Percentiles rank a stretch among this genome's conserved stretches.
Evolutionary conservation across 2,329 filamentous ascomycete genomes (phyloP).

Genomic region (Cladosporium sp.): DNA sequence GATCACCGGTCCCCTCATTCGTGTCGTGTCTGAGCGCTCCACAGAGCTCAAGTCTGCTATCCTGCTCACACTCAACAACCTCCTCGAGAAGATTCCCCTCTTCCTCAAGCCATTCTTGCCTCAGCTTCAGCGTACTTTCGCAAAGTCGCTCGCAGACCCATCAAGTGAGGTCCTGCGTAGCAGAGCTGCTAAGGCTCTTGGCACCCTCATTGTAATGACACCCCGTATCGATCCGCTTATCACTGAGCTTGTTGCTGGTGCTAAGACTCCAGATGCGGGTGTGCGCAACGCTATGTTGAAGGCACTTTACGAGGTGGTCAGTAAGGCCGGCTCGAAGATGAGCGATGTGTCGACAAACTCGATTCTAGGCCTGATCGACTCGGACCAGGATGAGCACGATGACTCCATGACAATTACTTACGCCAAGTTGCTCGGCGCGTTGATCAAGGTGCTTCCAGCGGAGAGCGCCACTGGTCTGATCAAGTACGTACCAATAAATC

Average conservation of each 20-base stretch:
- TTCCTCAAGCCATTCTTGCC: slow-evolving; percentile 96
- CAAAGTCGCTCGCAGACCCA: slow-evolving; percentile 89
- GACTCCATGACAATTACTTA: slow-evolving; percentile 82
- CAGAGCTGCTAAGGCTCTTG: slow-evolving; percentile 88
- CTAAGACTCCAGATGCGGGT: slow-evolving; percentile 81
- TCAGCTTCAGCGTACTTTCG: slow-evolving; percentile 94
- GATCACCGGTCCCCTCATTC: slow-evolving; percentile 94
- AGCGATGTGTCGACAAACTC: slow-evolving; percentile 81
- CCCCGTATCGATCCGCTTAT: slow-evolving; percentile 94
- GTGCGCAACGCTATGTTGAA: slow-evolving; percentile 96
- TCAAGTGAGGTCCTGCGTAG: slow-evolving; percentile 85
- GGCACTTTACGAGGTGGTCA: slow-evolving; percentile 92
- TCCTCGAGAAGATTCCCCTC: slow-evolving; percentile 93
- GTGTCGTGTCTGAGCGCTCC: slow-evolving; percentile 94
- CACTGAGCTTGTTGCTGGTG: slow-evolving; percentile 88
- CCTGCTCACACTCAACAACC: slow-evolving; percentile 86
- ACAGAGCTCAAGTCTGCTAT: slow-evolving; percentile 96
- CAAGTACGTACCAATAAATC: slow-evolving; percentile 45
- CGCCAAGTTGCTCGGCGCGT: slow-evolving; percentile 81
- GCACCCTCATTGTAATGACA: slow-evolving; percentile 92
- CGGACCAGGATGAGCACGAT: slow-evolving; percentile 70
- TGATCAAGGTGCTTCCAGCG: slow-evolving; percentile 80
- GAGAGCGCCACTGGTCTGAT: slow-evolving; percentile 65
- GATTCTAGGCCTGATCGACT: slow-evolving; percentile 87
- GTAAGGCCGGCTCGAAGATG: slow-evolving; percentile 94